These are phyloP conservation scores for Umbellularia californica DNA, from an alignment of 164 flowering plant genomes.

Conservation along the genomic window DNA sequence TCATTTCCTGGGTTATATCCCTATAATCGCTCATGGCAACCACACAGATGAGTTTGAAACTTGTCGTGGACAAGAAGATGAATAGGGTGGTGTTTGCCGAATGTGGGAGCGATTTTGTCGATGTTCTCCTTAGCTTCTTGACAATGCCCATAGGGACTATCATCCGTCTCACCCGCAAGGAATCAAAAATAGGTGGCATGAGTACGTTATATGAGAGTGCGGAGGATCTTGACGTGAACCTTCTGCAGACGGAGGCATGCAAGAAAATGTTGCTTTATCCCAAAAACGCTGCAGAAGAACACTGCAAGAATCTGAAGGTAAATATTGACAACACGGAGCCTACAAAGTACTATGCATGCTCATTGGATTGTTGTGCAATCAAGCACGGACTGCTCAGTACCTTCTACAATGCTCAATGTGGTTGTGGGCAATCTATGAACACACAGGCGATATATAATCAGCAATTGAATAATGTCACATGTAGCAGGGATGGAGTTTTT, in stretches of 20 bases:
- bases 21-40: too few species aligned
- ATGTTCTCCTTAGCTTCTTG: conserved; percentile 3
- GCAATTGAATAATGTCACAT: too few species aligned
- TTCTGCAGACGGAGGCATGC: background rate
- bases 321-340: background rate
- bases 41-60: background rate
- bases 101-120: background rate
- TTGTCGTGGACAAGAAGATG: background rate
- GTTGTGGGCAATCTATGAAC: background rate
- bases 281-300: background rate
- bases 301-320: background rate
- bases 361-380: too few species aligned
- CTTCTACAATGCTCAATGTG: background rate
- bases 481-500: background rate
- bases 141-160: background rate
- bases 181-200: background rate
- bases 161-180: background rate
- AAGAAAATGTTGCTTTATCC: background rate
- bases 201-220: background rate
- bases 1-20: too few species aligned
- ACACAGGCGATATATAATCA: accelerated
- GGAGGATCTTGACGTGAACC: background rate
- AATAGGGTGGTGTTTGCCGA: conserved; percentile 7
- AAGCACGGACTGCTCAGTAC: background rate
- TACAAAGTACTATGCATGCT: background rate